These are phyloP conservation scores for Kockiozyma suomiensis DNA, from an alignment of 805 yeast genomes.

Conservation along the genomic window DNA sequence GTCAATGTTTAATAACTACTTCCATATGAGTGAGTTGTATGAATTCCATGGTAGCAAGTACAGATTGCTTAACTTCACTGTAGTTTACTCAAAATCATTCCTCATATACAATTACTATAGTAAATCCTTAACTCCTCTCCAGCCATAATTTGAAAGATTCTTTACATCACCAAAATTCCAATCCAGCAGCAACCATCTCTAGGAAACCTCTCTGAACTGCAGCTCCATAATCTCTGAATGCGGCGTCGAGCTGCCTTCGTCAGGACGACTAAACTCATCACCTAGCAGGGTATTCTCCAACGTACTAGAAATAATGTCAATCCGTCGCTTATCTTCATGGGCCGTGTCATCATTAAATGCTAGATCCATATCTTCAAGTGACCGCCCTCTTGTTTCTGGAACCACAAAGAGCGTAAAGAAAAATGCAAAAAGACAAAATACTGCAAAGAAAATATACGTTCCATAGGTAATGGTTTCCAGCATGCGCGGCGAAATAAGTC, in stretches of 20 bases:
- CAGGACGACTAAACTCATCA: background rate
- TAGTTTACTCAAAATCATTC: background rate
- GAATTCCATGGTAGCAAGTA: too few species aligned
- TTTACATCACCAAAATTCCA: too few species aligned
- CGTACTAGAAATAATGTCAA: background rate
- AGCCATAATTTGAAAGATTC: too few species aligned
- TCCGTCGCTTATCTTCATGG: slow-evolving; percentile 12
- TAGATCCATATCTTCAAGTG: slow-evolving; percentile 31
- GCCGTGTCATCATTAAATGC: slow-evolving; percentile 26
- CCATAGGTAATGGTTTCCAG: slow-evolving; percentile 36
- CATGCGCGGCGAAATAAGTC: slow-evolving; percentile 37
- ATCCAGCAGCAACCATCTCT: background rate
- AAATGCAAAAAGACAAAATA: slow-evolving; percentile 36
- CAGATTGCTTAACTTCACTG: too few species aligned
- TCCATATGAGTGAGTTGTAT: too few species aligned
- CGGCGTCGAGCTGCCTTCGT: background rate
- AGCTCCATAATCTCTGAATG: background rate
- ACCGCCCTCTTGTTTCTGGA: slow-evolving; percentile 26
- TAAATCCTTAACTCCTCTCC: background rate
- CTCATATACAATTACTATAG: background rate
- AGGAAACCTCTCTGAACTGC: background rate
- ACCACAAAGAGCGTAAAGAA: slow-evolving; percentile 27
- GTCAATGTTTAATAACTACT: too few species aligned
- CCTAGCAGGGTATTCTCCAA: background rate
- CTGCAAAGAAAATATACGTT: slow-evolving; percentile 42